Evolutionary conservation across 345 rosid species (phyloP), one percentile per base, ranked within the genome.

Genomic region (Brassica nigra): DNA sequence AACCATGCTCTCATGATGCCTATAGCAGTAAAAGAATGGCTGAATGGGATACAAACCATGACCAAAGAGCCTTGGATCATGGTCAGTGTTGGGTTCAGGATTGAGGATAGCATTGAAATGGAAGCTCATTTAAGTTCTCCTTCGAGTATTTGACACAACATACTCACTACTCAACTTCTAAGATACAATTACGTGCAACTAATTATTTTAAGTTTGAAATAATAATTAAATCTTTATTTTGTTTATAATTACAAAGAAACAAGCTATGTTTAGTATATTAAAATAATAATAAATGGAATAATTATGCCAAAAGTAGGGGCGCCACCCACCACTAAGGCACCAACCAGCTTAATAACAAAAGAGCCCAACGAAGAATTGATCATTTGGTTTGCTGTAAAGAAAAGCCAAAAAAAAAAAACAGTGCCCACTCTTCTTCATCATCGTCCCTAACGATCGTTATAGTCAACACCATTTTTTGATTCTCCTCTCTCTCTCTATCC

Each of bases 371-470:
- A 37, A 49, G 31, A 54, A 16, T 54, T 54, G 9, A 54, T 54
- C 61, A 54, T 54, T 52, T 0, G 58, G 2, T 4, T 70, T 62
- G 66, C 66, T 62, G 76, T 73, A 73, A 62, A 73, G 69, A 61
- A 52, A 71, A 62, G 36, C 55, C 8, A 23, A 59, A 54, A 73
- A 42, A 15, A 27, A 65, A 59, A 2, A 61, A 31, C 44, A 55
- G 0, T 55, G 44, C 62, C 70, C 77, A 62, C 37, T 76, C 57
- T 66, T 33, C 68, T 2, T 58, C 68, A 0, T 65, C 67, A 10
- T 15, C 27, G 20, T 36, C 64, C 39, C 28, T 31, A 47, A 31
- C 44, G 9, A 6, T 31, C 14, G 20, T 49, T 4, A 52, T n/a
- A 52, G 61, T 54, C 61, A 54, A 54, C 23, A 15, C 20, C 20